Evolutionary conservation across 257 asterid species (phyloP), one percentile per base, ranked within the genome.

Genomic region (Parsonsia alboflavescens): DNA sequence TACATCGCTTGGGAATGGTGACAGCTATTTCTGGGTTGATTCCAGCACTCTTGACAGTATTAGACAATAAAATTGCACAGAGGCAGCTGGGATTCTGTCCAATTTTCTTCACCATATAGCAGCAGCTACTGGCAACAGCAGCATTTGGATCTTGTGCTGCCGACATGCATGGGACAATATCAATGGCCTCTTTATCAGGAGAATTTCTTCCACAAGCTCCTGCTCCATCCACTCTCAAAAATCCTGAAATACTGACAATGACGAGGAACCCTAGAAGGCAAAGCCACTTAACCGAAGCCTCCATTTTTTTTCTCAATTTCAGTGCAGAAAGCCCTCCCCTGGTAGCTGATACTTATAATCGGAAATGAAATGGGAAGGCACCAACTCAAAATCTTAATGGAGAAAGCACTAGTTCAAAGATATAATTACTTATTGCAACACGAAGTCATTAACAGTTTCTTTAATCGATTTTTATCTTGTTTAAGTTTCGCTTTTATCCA

Each of bases 1-100:
- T 84, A 79, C 90, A 91, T 5, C 97, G 83, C 62, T 87, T 86
- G 76, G 93, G 90, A 21, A 87, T 87, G 62, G 89, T 79, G 2
- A 90, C 28, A 19, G 97, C 88, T 7, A 84, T 66, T 48, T 84
- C 82, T 5, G 86, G 86, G 7, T 89, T 80, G 13, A 85, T 78
- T 0, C 91, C 85, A 4, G 87, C 75, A 22, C 1, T 80, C 77
- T 84, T 88, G 53, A 88, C 94, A 52, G 74, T 82, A 13, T 86
- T 62, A 1, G 95, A 89, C 9, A 87, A 83, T 85, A 89, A 73
- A 30, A 87, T 86, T 0, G 91, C 97, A 24, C 90, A 86, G 36
- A 82, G 86, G 78, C 90, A 86, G 58, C 61, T 78, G 1, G 86
- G 87, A 44, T 83, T 83, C 75, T 72, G 80, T 2, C 86, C 90